These are phyloP conservation scores for Aspergillus tubingensis DNA, from an alignment of 2,329 filamentous ascomycete species.

Conservation along the genomic window DNA sequence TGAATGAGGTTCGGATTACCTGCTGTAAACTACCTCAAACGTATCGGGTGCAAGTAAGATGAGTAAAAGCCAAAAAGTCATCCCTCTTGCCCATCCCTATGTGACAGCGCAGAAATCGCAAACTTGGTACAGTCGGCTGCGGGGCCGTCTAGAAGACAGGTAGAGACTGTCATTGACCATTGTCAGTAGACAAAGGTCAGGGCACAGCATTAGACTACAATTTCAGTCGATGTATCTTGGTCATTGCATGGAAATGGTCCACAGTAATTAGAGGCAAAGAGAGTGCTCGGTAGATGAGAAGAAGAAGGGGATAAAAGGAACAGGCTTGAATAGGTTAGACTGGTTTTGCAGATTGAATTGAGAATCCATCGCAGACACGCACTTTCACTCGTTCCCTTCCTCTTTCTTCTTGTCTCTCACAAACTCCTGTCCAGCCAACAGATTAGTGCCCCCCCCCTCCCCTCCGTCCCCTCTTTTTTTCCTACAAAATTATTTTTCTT, in stretches of 20 bases:
- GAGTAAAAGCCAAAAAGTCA: neutral
- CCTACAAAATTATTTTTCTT: constrained; percentile 2
- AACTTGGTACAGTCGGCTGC: constrained; percentile 27
- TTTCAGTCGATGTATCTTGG: constrained; percentile 6
- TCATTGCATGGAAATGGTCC: constrained; percentile 5
- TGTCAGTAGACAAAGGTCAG: neutral
- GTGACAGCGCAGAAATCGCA: constrained; percentile 25
- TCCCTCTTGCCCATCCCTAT: constrained; percentile 18
- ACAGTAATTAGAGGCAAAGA: constrained; percentile 5
- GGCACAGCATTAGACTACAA: neutral
- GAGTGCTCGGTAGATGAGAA: neutral
- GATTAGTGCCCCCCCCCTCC: constrained; percentile 11
- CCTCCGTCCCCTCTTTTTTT: neutral
- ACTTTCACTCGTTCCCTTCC: no score
- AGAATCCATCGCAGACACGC: neutral
- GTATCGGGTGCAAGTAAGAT: neutral
- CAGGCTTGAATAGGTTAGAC: constrained; percentile 1
- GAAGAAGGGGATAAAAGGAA: neutral
- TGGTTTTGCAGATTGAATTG: neutral
- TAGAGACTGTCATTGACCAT: neutral
- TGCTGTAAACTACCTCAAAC: neutral
- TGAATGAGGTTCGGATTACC: neutral
- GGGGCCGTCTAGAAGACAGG: constrained; percentile 20
- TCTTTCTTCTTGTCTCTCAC: neutral
- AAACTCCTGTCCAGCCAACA: neutral